Evolutionary conservation across 345 rosid species (phyloP).

Genomic region (Rhodamnia argentea): DNA sequence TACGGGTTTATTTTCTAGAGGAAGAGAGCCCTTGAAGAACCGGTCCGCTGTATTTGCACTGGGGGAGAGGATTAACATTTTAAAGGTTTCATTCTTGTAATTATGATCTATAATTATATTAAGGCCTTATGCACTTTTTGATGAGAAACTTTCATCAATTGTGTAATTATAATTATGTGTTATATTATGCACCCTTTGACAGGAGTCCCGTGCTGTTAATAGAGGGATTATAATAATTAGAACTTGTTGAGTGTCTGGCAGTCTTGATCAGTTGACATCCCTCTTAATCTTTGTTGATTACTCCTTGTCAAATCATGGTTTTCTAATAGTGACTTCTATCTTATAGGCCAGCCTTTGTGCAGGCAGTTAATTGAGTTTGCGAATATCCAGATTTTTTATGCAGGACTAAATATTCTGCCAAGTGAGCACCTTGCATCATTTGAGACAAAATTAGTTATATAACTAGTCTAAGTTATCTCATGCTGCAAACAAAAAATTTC

Average conservation of each 20-base stretch:
- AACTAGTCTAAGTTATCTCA: not conserved
- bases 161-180: not conserved
- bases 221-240: not conserved
- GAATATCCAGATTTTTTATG: not conserved
- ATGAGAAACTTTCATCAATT: not conserved
- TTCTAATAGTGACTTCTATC: not conserved
- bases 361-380: not conserved
- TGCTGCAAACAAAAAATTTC: not conserved
- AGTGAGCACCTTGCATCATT: not conserved
- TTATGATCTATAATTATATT: not conserved
- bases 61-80: constrained; percentile 83
- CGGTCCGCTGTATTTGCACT: constrained; percentile 91
- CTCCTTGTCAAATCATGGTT: not conserved
- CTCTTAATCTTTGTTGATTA: not conserved
- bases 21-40: constrained; percentile 85
- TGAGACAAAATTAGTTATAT: not conserved
- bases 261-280: not conserved
- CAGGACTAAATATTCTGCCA: not conserved
- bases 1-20: constrained; percentile 69
- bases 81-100: constrained; percentile 41
- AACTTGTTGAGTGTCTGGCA: not conserved
- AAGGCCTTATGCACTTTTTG: not conserved
- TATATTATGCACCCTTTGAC: not conserved
- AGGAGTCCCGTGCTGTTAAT: not conserved
- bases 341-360: not conserved